Evolutionary conservation across 805 yeast species (phyloP), one percentile per base, ranked within the genome.

Genomic region (Metschnikowia sp.): DNA sequence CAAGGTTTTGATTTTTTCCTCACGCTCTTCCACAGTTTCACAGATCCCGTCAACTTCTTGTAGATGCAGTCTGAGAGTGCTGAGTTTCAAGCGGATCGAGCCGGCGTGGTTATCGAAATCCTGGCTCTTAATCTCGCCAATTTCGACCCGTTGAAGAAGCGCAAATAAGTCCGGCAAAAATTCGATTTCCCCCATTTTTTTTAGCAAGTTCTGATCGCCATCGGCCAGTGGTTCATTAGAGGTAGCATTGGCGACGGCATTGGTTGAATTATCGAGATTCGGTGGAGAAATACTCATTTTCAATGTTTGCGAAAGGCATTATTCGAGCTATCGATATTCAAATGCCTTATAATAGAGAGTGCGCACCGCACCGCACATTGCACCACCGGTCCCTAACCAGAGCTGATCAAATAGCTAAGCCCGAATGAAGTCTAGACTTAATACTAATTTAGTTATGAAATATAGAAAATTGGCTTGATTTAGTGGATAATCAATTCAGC

Each of bases 51-150:
- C 78, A 10, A 76, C 65, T 32, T 64, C 66, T 47, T 66, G 66
- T n/a, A 76, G 54, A 8, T 64, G 53, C 43, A 56, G 64, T 39
- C 70, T 62, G 32, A 74, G 59, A 40, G 58, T 67, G 42, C 59
- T 60, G 28, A 77, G 49, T 50, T 78, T 58, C 19, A 76, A 66
- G 33, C 77, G 62, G 32, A 77, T 68, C 11, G 75, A 60, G 18
- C 81, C 82, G 29, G 77, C 68, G 45, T 68, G 63, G 55, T 69
- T 71, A 48, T 70, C 74, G 48, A 72, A 70, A 49, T 72, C 76
- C 46, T 70, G 68, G 8, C 72, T 66, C 64, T 64, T 70, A 13
- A 69, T 50, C 19, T 54, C 60, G n/a, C 74, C 76, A 9, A 56
- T 53, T 31, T 65, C 64, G 31, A 72, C 57, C 36, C 65, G 66